Base-by-base conservation (phyloP, 257 asterid species). In the Salvia miltiorrhiza region DNA sequence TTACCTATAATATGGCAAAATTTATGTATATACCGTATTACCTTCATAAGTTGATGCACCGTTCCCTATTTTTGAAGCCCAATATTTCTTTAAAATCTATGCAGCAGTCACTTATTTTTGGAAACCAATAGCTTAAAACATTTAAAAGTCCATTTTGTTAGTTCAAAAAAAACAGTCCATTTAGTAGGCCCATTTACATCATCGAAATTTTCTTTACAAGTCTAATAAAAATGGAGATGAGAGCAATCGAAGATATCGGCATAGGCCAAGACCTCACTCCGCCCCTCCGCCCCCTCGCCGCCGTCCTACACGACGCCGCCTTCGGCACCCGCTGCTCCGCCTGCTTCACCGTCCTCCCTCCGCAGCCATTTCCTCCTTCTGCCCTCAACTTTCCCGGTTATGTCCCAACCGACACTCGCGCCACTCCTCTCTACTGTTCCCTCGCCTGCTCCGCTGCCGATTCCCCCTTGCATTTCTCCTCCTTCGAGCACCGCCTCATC, bases 211-310 rank as follows among this genome's bases (percentile, higher is more conserved):
- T n/a, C n/a, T n/a, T 32, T 32, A 32, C 4, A 61, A 61, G 19
- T 39, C 26, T 5, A 20, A 76, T 5, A 20, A 76, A 30, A 69
- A 86, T 86, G 94, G 88, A 83, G 80, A 81, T 82, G 86, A 77
- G 78, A 77, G 91, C 84, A 19, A 67, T 17, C 13, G 87, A 84
- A 60, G 79, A 76, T 71, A 63, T 71, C 48, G 69, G 54, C 52
- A 76, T 82, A n/a, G 92, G 85, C 63, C 48, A 77, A 70, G 92
- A 86, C 83, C 81, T 92, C 6, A 86, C 85, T 12, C 90, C 92
- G 4, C 88, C 92, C 8, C 77, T 87, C n/a, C 78, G 71, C 2
- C 95, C 97, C 11, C 63, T 89, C 17, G 84, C 89, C 56, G 78
- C 77, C 82, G 87, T 75, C 80, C 96, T 92, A 73, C 84, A 75